Base-by-base conservation (phyloP, 2,329 filamentous ascomycete species). In the Diaporthe sp. region DNA sequence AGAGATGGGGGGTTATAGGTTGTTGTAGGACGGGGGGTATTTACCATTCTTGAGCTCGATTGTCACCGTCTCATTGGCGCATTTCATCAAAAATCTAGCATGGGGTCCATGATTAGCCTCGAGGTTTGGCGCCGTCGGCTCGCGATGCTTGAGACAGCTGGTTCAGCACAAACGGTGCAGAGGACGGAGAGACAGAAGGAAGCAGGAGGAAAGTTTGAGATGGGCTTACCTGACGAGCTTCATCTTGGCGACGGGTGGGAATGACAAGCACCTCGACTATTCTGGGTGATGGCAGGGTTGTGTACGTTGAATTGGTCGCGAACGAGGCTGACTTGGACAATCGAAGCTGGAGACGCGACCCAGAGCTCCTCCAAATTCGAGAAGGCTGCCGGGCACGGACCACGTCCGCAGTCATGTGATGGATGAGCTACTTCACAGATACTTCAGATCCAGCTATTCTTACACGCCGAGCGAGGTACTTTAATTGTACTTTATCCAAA, bases 41-140 rank as follows among this genome's bases (percentile, higher is more conserved):
- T 61, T 88, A 97, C 96, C 97, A 91, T 98, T 98, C 87, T 99
- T 99, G 80, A 99, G 90, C 87, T 99, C 97, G 85, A 99, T 94
- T 60, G 96, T 98, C 82, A 98, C 97, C 82, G 97, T 98, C 89
- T 99, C 97, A 86, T 98, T 98, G 86, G 94, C 93, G 86, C 96
- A 98, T 90, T 99, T 99, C 96, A 98, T 98, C 81, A 99, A 90
- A 86, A 99, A 99, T 85, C 97, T 98, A 85, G 77, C 76, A 44
- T 60, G 77, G 75, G 47, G 76, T 68, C 77, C 42, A 79, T 37
- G 63, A 79, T 85, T 79, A 85, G 83, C 79, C 81, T 74, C 77
- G 77, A 76, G 68, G 76, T 76, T 79, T 71, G 77, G 68, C 73
- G 73, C 49, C 39, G 75, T 67, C 55, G 72, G 49, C 37, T 73